A percentile compares a stretch with the other conserved stretches of the same genome.
Evolutionary conservation across 768 basidiomycete genomes (phyloP).

Genomic region (Candolleomyces aberdarensis): DNA sequence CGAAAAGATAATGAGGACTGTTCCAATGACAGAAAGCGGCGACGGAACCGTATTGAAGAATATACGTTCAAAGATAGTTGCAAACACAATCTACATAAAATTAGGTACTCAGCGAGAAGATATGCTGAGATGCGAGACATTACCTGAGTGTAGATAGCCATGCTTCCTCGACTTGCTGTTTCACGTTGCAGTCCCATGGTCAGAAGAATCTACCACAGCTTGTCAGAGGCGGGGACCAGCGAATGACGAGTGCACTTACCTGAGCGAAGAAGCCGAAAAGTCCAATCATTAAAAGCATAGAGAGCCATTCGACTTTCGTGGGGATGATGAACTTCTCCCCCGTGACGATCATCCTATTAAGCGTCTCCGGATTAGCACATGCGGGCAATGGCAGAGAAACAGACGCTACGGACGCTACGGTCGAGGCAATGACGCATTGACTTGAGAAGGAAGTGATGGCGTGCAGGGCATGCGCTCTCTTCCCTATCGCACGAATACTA

Average conservation of each 20-base stretch:
- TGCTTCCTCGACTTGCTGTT: slow-evolving; percentile 56
- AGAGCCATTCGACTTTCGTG: slow-evolving; percentile 37
- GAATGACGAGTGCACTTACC: slow-evolving; percentile 17
- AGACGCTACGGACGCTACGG: slow-evolving; percentile 26
- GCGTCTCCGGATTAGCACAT: background rate
- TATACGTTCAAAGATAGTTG: slow-evolving; percentile 58
- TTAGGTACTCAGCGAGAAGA: background rate
- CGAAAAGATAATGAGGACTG: slow-evolving; percentile 57
- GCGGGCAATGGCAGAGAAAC: background rate
- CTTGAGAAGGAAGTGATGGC: slow-evolving; percentile 60
- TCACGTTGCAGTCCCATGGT: slow-evolving; percentile 58
- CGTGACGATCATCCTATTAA: slow-evolving; percentile 38
- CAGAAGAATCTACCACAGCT: slow-evolving; percentile 8
- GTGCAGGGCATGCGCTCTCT: slow-evolving; percentile 69
- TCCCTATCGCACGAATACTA: slow-evolving; percentile 58
- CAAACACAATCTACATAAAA: slow-evolving; percentile 56
- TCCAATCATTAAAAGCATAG: slow-evolving; percentile 42
- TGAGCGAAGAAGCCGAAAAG: slow-evolving; percentile 48
- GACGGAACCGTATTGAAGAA: slow-evolving; percentile 64
- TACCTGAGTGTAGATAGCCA: slow-evolving; percentile 58
- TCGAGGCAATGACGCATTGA: slow-evolving; percentile 41
- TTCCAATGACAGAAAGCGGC: slow-evolving; percentile 57
- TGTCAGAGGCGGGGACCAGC: background rate
- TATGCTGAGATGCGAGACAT: background rate
- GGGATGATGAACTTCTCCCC: slow-evolving; percentile 40